Conservation (phyloP, 2,329 filamentous ascomycete species). For the Rhinocladiella similis region DNA sequence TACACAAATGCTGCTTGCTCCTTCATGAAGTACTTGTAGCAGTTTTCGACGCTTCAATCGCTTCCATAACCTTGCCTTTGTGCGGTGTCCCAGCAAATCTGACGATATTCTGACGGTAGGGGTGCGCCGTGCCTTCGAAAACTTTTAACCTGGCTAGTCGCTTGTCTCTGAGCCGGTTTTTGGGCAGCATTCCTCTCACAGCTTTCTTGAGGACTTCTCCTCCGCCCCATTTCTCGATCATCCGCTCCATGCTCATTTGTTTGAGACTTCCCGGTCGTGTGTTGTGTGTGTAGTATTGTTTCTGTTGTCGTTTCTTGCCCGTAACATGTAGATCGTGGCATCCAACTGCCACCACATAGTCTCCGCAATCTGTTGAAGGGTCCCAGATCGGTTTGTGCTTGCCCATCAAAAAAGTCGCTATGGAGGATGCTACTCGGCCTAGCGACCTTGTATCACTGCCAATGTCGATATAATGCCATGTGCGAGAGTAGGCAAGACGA, state of each 20-base stretch:
- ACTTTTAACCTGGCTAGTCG: slow-evolving; percentile 86
- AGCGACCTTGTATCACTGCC: slow-evolving; percentile 52
- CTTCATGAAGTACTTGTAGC: slow-evolving; percentile 8
- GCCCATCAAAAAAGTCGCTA: slow-evolving; percentile 65
- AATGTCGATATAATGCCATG: slow-evolving; percentile 90
- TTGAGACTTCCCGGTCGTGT: slow-evolving; percentile 85
- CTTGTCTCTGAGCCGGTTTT: slow-evolving; percentile 89
- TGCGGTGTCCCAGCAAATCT: slow-evolving; percentile 61
- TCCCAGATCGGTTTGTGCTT: slow-evolving; percentile 99
- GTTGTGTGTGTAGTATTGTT: slow-evolving; percentile 93
- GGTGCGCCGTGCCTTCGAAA: slow-evolving; percentile 90
- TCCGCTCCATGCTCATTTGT: slow-evolving; percentile 87
- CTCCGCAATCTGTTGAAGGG: slow-evolving; percentile 95
- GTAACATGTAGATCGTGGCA: slow-evolving; percentile 85
- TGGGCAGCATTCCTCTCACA: slow-evolving; percentile 95
- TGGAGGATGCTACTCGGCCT: slow-evolving; percentile 47
- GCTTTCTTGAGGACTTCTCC: slow-evolving; percentile 88
- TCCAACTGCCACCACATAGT: slow-evolving; percentile 94
- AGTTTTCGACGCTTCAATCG: slow-evolving; percentile 21
- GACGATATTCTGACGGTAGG: slow-evolving; percentile 85
- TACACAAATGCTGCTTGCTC: slow-evolving; percentile 4
- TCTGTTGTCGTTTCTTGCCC: slow-evolving; percentile 89
- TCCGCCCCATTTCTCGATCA: slow-evolving; percentile 93
- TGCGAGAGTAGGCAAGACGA: slow-evolving; percentile 90
- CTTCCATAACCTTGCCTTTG: slow-evolving; percentile 18